Evolutionary conservation across 2,329 filamentous ascomycete species (phyloP), one percentile per base, ranked within the genome.

Genomic region (Xylariaceae sp.): DNA sequence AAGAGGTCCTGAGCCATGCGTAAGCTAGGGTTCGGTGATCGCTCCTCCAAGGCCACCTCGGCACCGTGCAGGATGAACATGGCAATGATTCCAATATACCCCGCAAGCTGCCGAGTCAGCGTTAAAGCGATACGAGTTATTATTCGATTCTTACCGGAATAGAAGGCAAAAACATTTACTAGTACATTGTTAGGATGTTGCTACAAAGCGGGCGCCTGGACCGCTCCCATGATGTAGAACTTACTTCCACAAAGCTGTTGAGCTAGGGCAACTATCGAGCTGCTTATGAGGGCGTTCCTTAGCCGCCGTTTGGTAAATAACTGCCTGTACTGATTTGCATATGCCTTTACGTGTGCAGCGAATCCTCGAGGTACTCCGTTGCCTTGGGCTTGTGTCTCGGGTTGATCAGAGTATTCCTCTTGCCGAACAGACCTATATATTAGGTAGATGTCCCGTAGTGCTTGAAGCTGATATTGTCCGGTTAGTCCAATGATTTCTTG

Each of bases 101-200:
- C 30, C 23, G 20, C 15, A 11, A 9, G 23, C n/a, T 9, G 13
- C 32, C 10, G 23, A 27, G 23, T 37, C 11, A n/a, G n/a, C n/a
- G n/a, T n/a, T n/a, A n/a, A n/a, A n/a, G n/a, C n/a, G 13, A 35
- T 26, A 11, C 20, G 5, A 35, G 16, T 6, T 41, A 8, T 13
- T 10, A 45, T 18, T 18, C n/a, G 11, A n/a, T 16, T 24, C 21
- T 52, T 66, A 71, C 74, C 70, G 0, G 74, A 77, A 56, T 79
- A 78, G 44, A 79, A 78, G 0, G 75, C 75, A 3, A 77, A 65
- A 0, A 78, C 66, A 15, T 75, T 77, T 50, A 73, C 68, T 73
- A 23, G 49, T 16, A 40, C 11, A 26, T 55, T 21, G 23, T 73
- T 48, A 63, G 54, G 29, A 20, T 42, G 21, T 18, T 30, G 30